These are phyloP conservation scores for Fagopyrum esculentum DNA, from an alignment of 148 eudicot species.

Conservation along the genomic window DNA sequence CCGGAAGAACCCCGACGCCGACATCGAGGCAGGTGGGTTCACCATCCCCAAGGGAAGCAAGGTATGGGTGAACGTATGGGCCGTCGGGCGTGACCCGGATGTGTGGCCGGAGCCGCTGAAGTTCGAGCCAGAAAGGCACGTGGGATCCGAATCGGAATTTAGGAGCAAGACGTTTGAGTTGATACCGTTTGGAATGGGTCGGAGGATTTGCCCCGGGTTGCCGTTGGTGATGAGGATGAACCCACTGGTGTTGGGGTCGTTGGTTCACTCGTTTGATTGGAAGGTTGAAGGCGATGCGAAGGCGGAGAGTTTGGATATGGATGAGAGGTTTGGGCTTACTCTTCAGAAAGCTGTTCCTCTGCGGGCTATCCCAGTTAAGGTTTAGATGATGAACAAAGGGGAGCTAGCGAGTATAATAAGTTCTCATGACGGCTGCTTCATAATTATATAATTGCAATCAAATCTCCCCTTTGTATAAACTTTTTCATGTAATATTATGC, in stretches of 20 bases:
- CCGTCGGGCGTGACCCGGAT: conserved; percentile 29
- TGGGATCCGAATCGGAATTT: conserved; percentile 23
- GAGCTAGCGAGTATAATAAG: no score
- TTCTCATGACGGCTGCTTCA: no score
- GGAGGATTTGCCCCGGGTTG: conserved; percentile 31
- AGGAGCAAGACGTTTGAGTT: conserved; percentile 11
- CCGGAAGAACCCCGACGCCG: conserved; percentile 20
- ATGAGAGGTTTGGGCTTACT: conserved; percentile 23
- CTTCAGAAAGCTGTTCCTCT: conserved; percentile 22
- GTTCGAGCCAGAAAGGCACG: conserved; percentile 31
- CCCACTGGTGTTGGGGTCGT: conserved; percentile 24
- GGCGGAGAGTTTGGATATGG: conserved; percentile 25
- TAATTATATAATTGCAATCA: no score
- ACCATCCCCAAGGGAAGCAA: conserved; percentile 26
- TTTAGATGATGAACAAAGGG: not conserved
- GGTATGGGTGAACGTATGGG: conserved; percentile 33
- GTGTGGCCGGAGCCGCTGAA: conserved; percentile 22
- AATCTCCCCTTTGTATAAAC: no score
- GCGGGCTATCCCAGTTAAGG: conserved; percentile 15
- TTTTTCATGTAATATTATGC: no score
- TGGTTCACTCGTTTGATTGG: conserved; percentile 31
- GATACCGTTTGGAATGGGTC: not conserved
- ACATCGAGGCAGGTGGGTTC: conserved; percentile 6
- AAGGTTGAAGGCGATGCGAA: conserved; percentile 18
- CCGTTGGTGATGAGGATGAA: conserved; percentile 25